Percentiles rank a stretch among this genome's conserved stretches.
These are phyloP conservation scores for Erysimum cheiranthoides DNA, from an alignment of 345 rosid species.

Conservation along the genomic window DNA sequence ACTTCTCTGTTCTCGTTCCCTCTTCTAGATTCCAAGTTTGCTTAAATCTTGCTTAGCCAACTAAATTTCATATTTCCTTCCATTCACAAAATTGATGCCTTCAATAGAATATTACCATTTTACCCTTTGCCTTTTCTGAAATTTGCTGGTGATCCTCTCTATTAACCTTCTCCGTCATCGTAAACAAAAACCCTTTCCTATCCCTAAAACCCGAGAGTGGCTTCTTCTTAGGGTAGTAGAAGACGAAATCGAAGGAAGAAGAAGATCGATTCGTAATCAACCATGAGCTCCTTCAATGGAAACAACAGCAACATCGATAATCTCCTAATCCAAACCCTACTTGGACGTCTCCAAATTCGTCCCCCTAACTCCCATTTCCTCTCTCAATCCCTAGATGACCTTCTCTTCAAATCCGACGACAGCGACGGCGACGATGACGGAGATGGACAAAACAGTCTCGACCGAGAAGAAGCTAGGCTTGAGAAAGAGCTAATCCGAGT, in stretches of 20 bases:
- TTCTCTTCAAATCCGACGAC: slow-evolving; percentile 69
- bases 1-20: no score
- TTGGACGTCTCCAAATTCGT: slow-evolving; percentile 87
- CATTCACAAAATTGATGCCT: neutral
- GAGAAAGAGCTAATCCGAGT: slow-evolving; percentile 81
- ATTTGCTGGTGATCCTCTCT: slow-evolving; percentile 1
- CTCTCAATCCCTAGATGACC: slow-evolving; percentile 83
- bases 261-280: slow-evolving; percentile 20
- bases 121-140: neutral
- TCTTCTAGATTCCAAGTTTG: neutral
- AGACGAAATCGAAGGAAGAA: neutral
- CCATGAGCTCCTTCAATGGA: slow-evolving; percentile 68
- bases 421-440: slow-evolving; percentile 54
- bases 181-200: slow-evolving; percentile 40
- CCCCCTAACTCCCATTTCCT: slow-evolving; percentile 59
- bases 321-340: slow-evolving; percentile 74
- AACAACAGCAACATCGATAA: slow-evolving; percentile 67
- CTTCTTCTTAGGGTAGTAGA: slow-evolving; percentile 11
- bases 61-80: neutral
- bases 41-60: neutral
- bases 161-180: neutral
- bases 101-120: neutral
- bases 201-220: slow-evolving; percentile 40
- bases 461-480: slow-evolving; percentile 80
- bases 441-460: slow-evolving; percentile 58